Conservation (phyloP, 345 rosid genomes). For the Nasturtium officinale region DNA sequence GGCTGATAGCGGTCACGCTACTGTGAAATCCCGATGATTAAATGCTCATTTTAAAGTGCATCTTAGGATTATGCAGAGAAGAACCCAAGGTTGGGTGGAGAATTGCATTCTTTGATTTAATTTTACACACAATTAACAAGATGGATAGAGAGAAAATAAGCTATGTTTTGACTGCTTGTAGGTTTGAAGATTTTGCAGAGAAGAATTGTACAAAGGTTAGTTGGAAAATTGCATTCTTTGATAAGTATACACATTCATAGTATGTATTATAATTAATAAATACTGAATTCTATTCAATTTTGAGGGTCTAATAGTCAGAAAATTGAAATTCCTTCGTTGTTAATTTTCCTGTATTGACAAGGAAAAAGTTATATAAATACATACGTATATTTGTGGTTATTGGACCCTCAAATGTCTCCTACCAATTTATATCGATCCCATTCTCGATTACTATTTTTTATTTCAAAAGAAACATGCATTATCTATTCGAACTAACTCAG, state of each 20-base stretch:
- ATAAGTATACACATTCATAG: neutral
- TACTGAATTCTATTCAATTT: neutral
- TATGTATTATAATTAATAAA: neutral
- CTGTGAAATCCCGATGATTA: constrained; percentile 57
- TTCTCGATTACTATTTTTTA: too few relatives aligned
- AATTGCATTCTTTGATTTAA: constrained; percentile 39
- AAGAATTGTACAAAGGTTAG: neutral
- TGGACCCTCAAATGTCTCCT: too few relatives aligned
- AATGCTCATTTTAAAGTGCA: constrained; percentile 18
- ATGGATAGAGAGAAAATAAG: constrained; percentile 8
- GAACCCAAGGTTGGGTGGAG: constrained; percentile 21
- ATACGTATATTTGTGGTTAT: too few relatives aligned
- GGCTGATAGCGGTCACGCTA: constrained; percentile 74
- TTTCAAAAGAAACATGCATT: too few relatives aligned
- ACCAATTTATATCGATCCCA: too few relatives aligned
- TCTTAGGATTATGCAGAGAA: constrained; percentile 25
- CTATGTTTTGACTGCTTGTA: constrained; percentile 10
- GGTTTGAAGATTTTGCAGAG: constrained; percentile 14
- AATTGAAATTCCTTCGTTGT: neutral
- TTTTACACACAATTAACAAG: constrained; percentile 21
- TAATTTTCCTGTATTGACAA: neutral
- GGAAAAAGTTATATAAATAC: neutral
- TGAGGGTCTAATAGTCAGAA: neutral
- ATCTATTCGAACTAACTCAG: too few relatives aligned
- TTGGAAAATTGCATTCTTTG: neutral